Conservation (phyloP, 2,329 filamentous ascomycete species). For the Fonsecaea monophora region DNA sequence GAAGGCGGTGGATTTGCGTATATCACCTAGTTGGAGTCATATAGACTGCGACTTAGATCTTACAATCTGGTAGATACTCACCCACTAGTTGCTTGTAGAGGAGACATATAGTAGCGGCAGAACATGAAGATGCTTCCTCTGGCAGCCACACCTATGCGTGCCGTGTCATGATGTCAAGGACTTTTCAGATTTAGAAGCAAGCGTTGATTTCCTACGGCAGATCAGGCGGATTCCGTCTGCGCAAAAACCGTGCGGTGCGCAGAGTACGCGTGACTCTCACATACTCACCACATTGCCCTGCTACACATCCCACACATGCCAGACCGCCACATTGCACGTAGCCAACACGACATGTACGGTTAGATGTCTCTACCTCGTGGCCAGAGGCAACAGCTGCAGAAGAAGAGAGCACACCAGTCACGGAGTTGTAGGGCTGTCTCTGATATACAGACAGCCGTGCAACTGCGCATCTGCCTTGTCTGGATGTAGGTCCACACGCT, state of each 20-base stretch:
- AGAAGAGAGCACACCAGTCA: not conserved
- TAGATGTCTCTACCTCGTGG: not conserved
- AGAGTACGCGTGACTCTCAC: too few relatives aligned
- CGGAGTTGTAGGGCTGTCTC: not conserved
- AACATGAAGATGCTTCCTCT: not conserved
- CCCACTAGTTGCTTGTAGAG: not conserved
- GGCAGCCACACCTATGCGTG: not conserved
- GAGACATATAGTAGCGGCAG: not conserved
- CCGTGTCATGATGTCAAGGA: conserved; percentile 5
- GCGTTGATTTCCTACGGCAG: not conserved
- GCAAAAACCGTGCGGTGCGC: not conserved
- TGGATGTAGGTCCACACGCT: not conserved
- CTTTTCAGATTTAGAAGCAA: not conserved
- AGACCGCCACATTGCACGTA: too few relatives aligned
- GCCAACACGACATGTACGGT: too few relatives aligned
- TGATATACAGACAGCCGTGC: not conserved
- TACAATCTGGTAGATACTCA: not conserved
- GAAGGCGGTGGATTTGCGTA: not conserved
- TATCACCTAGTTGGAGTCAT: not conserved
- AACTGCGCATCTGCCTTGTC: not conserved
- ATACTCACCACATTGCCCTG: too few relatives aligned
- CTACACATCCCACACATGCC: too few relatives aligned
- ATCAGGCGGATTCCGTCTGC: not conserved
- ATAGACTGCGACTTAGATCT: not conserved
- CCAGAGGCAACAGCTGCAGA: not conserved